Evolutionary conservation across 2,329 filamentous ascomycete species (phyloP).

Genomic region (Trichoderma arundinaceum): DNA sequence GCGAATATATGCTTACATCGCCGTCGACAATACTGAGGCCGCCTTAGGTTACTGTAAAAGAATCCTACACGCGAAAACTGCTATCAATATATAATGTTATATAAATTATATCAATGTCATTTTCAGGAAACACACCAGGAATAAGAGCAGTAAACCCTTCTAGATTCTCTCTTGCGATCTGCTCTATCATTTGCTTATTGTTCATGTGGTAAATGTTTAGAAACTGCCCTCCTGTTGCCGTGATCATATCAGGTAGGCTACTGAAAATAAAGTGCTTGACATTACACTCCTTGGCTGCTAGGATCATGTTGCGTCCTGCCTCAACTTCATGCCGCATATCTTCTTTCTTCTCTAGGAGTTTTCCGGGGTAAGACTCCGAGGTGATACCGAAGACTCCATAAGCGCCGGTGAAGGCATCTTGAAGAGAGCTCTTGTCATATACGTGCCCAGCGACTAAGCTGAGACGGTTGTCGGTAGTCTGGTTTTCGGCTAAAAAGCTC

Average conservation of each 20-base stretch:
- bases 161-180: not conserved
- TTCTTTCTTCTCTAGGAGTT: not conserved
- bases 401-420: not conserved
- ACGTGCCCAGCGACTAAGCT: not conserved
- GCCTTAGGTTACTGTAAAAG: not conserved
- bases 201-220: not conserved
- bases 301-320: not conserved
- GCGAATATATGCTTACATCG: not conserved
- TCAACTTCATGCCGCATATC: not conserved
- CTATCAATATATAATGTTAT: not conserved
- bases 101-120: not conserved
- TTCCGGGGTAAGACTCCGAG: not conserved
- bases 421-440: not conserved
- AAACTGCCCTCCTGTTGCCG: not conserved
- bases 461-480: not conserved
- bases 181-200: not conserved
- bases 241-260: not conserved
- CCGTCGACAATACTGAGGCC: not conserved
- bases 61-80: not conserved
- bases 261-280: not conserved
- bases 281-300: not conserved
- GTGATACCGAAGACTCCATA: not conserved
- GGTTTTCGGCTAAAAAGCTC: not conserved
- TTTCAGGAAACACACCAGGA: not conserved
- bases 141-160: not conserved